A percentile compares a stretch with the other conserved stretches of the same genome.
phyloP scores from a whole-genome alignment of 768 basidiomycete species.

The Galerina marginata region DNA sequence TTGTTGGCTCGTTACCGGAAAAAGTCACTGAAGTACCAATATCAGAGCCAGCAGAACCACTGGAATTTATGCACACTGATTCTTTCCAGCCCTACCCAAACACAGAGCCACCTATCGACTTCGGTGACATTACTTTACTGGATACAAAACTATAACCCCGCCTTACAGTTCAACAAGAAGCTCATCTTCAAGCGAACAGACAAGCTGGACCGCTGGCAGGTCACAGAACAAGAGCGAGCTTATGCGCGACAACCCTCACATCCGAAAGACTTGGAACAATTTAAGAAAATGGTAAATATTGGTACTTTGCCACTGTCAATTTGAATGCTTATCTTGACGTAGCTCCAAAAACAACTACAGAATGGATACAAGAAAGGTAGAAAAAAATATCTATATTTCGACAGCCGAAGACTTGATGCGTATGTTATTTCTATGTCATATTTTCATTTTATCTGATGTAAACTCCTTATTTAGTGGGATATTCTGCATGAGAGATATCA shows the following conservation, averaged over 20 bases:
- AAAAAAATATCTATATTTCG: conserved; percentile 2
- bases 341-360: conserved; percentile 8
- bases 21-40: too few species aligned
- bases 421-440: neutral
- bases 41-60: too few species aligned
- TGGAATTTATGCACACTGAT: too few species aligned
- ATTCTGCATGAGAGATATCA: neutral
- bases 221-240: too few species aligned
- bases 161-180: too few species aligned
- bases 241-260: neutral
- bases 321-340: neutral
- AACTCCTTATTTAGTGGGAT: neutral
- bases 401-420: conserved; percentile 4
- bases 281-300: conserved; percentile 7
- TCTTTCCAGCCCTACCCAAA: neutral
- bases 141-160: neutral
- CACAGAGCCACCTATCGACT: neutral
- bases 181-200: too few species aligned
- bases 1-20: too few species aligned
- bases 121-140: neutral
- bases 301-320: too few species aligned
- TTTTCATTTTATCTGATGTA: neutral
- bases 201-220: too few species aligned
- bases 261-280: conserved; percentile 1
- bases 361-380: neutral